Base-by-base conservation (phyloP, 2,329 filamentous ascomycete species). In the Lasiodiplodia citricola region DNA sequence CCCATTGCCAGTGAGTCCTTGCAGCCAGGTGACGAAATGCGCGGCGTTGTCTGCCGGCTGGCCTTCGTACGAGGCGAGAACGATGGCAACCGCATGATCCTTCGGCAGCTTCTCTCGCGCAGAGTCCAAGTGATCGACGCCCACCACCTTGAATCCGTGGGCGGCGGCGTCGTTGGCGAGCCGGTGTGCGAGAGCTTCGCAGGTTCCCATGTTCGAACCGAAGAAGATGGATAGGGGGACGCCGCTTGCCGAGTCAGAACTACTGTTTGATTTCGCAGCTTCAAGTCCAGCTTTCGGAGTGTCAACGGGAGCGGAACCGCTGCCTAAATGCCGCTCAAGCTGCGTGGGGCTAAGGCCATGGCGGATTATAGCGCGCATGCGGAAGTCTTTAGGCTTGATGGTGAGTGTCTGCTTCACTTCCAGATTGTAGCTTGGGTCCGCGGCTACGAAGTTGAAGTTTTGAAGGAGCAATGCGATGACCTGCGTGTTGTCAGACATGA, bases 351-450 rank as follows among this genome's bases (percentile, higher is more conserved):
- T 35, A 1, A 35, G 31, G 8, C 31, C 31, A 8, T 35, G 31
- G 31, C 31, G 31, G 31, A 35, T 35, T 35, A 35, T 8, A 35
- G 31, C 31, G 0, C 76, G 75, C 77, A 81, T 80, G 47, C 72
- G 74, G 68, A 82, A 81, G 51, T 74, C 76, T 41, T 80, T 76
- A 2, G 82, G 82, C 71, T 84, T 84, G 71, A 84, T 80, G 0
- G 81, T 83, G 56, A 84, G 74, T 0, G 81, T 82, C 35, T 80
- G 76, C 69, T 83, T 82, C 69, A 83, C 76, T 68, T 80, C 74
- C n/a, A 83, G 77, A 47, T 80, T 73, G 67, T 84, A 84, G 0
- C 76, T 78, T 0, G 82, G 77, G 70, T 84, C 81, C 0, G 80
- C 81, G 75, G 81, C 74, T 6, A 76, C 73, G 67, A 83, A 78